These are phyloP conservation scores for Leptographium lundbergii DNA, from an alignment of 2,329 filamentous ascomycete genomes.

Conservation along the genomic window DNA sequence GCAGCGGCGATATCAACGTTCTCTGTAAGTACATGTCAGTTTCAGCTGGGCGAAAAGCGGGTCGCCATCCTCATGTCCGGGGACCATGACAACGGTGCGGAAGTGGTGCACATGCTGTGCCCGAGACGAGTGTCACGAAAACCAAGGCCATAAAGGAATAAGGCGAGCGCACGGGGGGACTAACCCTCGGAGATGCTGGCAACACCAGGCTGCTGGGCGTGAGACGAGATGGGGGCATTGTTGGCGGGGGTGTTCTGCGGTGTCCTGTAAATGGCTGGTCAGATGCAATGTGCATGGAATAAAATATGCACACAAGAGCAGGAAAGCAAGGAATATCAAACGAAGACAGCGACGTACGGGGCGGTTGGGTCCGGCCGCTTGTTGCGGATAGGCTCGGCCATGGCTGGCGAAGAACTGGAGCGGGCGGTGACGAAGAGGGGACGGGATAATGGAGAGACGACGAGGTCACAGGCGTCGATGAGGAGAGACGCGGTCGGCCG, in stretches of 20 bases:
- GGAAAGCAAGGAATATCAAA: neutral
- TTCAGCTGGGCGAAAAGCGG: neutral
- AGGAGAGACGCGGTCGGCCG: neutral
- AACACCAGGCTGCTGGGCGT: constrained; percentile 88
- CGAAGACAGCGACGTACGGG: constrained; percentile 34
- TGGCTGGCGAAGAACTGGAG: constrained; percentile 19
- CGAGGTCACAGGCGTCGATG: neutral
- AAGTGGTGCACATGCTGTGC: neutral
- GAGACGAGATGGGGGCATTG: constrained; percentile 94
- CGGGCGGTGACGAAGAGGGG: constrained; percentile 8
- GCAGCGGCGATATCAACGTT: constrained; percentile 78
- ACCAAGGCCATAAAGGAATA: neutral
- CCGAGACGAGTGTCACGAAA: neutral
- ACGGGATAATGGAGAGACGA: neutral
- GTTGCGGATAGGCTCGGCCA: constrained; percentile 53
- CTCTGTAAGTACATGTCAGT: constrained; percentile 43
- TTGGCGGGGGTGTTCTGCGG: constrained; percentile 95
- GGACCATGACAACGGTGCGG: neutral
- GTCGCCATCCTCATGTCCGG: neutral
- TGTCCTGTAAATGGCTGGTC: constrained; percentile 49
- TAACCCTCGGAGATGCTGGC: constrained; percentile 95
- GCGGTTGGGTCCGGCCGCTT: constrained; percentile 46
- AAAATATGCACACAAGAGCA: neutral
- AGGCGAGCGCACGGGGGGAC: constrained; percentile 18
- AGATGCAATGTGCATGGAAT: neutral